These are phyloP conservation scores for Curvularia sp. DNA, from an alignment of 2,329 filamentous ascomycete genomes.

Conservation along the genomic window DNA sequence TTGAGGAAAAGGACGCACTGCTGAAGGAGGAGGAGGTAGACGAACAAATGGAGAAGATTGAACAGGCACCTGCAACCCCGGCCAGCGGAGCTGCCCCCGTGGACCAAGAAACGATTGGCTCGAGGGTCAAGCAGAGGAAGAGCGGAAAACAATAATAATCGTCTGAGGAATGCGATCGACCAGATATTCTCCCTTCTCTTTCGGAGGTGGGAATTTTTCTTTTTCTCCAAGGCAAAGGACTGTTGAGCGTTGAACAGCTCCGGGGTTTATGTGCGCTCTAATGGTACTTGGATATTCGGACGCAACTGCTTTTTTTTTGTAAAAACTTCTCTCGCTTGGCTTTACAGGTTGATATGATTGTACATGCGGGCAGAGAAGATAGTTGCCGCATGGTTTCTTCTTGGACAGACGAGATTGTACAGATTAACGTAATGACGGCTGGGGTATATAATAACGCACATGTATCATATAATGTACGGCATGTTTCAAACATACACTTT, in stretches of 20 bases:
- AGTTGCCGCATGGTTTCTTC: not conserved
- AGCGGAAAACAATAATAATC: conserved; percentile 12
- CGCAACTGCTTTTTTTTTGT: not conserved
- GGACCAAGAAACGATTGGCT: conserved; percentile 27
- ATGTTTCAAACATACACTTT: no score
- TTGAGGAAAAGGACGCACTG: conserved; percentile 33
- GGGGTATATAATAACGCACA: not conserved
- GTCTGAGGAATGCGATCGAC: not conserved
- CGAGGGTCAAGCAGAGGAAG: conserved; percentile 30
- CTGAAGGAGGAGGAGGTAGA: conserved; percentile 14
- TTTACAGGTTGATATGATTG: not conserved
- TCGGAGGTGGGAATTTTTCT: not conserved
- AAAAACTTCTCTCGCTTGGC: not conserved
- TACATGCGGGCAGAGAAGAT: not conserved
- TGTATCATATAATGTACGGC: no score
- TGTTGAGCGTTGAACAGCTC: not conserved
- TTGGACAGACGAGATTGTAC: not conserved
- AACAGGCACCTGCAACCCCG: conserved; percentile 33
- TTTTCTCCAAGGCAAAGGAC: not conserved
- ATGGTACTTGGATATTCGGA: not conserved
- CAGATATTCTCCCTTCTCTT: not conserved
- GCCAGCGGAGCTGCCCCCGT: conserved; percentile 12
- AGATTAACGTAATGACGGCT: not conserved
- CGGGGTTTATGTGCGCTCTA: not conserved
- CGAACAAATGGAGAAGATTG: conserved; percentile 21